These are phyloP conservation scores for Mycena vulgaris DNA, from an alignment of 768 basidiomycete species.

Conservation along the genomic window DNA sequence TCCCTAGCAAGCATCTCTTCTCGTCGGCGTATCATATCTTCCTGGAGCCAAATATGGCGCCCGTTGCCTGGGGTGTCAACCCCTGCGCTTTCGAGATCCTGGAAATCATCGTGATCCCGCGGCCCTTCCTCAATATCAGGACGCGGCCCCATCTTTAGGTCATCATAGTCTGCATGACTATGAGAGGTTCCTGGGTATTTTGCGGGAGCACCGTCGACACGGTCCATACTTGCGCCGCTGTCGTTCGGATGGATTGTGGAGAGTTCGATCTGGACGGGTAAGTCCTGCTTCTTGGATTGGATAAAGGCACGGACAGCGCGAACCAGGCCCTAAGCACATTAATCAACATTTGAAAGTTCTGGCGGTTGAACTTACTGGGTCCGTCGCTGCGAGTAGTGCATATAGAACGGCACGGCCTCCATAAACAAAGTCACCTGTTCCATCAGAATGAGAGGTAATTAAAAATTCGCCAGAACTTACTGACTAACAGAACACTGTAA, in stretches of 20 bases:
- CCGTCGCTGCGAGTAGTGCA: slow-evolving; percentile 35
- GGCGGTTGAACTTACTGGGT: slow-evolving; percentile 32
- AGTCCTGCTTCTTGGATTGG: neutral
- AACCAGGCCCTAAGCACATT: slow-evolving; percentile 30
- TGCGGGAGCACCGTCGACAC: neutral
- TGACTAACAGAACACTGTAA: slow-evolving; percentile 27
- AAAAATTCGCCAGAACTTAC: neutral
- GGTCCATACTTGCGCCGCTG: neutral
- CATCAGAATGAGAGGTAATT: neutral
- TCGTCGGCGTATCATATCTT: slow-evolving; percentile 11
- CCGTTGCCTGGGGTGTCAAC: neutral
- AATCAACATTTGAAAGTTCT: neutral
- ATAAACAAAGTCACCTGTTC: slow-evolving; percentile 39
- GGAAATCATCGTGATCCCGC: neutral
- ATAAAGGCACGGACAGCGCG: slow-evolving; percentile 26
- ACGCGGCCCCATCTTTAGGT: neutral
- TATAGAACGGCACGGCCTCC: slow-evolving; percentile 39
- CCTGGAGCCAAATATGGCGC: slow-evolving; percentile 6
- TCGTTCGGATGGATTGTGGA: neutral
- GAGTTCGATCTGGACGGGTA: slow-evolving; percentile 8
- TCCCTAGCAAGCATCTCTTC: slow-evolving; percentile 12
- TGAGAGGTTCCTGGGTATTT: neutral
- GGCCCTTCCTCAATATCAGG: slow-evolving; percentile 5
- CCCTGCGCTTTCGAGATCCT: neutral
- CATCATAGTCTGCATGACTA: neutral